Base-by-base conservation (phyloP, 2,329 filamentous ascomycete species). In the Fusarium albosuccineum region DNA sequence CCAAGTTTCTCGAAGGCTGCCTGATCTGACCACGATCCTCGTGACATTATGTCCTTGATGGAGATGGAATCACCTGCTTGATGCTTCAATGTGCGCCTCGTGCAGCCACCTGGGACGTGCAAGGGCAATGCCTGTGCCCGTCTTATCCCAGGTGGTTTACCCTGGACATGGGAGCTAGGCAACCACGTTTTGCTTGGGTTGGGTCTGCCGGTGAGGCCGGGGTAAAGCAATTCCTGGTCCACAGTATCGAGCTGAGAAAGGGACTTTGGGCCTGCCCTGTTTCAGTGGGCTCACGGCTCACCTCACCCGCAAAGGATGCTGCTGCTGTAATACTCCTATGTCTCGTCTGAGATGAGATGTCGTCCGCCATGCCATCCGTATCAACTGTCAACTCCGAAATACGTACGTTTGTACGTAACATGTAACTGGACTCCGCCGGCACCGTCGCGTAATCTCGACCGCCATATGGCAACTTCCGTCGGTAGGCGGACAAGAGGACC, bases 161-260 rank as follows among this genome's bases (percentile, higher is more conserved):
- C 46, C 33, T 57, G 39, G 37, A 36, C 44, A 37, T 41, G 39
- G 9, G 40, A 33, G 57, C 52, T 62, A 66, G 65, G 65, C 65
- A 68, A 37, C 65, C 65, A 68, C 61, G 51, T 68, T 68, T 41
- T 58, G 26, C 9, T 33, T 57, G 52, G 53, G 34, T 51, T n/a
- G 36, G 26, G 36, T 49, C 45, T 49, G 45, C 34, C 45, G 45
- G 45, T 49, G 45, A 49, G 45, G 30, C 34, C 48, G 48, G 48
- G 5, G 45, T 27, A 33, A 26, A 22, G 22, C 22, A 22, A 22
- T 22, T 22, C 22, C 46, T 22, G 17, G n/a, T n/a, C 29, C 16
- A n/a, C 44, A 46, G 22, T 26, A n/a, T 17, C 46, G 22, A 34
- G 33, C 10, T n/a, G 13, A 39, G 34, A 39, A 53, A 17, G 37